Base-by-base conservation (phyloP, 169 alveolate species). In the Besnoitia besnoiti region DNA sequence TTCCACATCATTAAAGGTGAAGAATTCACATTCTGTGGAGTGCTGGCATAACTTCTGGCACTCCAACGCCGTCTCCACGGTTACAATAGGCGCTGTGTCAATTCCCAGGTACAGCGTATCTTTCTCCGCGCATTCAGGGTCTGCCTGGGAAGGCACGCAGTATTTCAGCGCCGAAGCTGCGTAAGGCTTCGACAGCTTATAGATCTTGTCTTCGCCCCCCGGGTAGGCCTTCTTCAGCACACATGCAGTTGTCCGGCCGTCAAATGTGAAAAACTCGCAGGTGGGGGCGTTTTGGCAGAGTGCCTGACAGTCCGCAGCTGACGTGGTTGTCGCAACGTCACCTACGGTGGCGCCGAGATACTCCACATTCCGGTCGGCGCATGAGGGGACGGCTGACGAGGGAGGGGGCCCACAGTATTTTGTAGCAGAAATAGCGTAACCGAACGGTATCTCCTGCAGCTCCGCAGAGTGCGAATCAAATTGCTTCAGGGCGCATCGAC, bases 21-120 rank as follows among this genome's bases (percentile, higher is more conserved):
- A 90, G 46, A 21, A 50, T 14, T 67, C 91, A 85, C 46, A 47
- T 33, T 47, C 67, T 35, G 90, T 75, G 90, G 30, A 35, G 46
- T 51, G 85, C 30, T 50, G 75, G 85, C 93, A 90, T 42, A 90
- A 51, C 21, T 62, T 10, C 62, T 79, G 93, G 62, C 93, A 90
- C 46, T 77, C 90, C 27, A n/a, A 21, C 10, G 93, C 73, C 39
- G 85, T 55, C 82, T 49, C 77, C 10, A 79, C 80, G 37, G 21
- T 85, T 12, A n/a, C 49, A 42, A 30, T 42, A 12, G 33, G 47
- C 24, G 51, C 37, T 12, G 49, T 24, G 49, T 85, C 91, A 46
- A 85, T 19, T 51, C 49, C 91, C 47, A 39, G 35, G 73, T 55
- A 55, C 73, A 55, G 21, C 21, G 73, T 55, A 21, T 55, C 27